Base-by-base conservation (phyloP, 306 rosid genomes). In the Gastrolobium villosum region DNA sequence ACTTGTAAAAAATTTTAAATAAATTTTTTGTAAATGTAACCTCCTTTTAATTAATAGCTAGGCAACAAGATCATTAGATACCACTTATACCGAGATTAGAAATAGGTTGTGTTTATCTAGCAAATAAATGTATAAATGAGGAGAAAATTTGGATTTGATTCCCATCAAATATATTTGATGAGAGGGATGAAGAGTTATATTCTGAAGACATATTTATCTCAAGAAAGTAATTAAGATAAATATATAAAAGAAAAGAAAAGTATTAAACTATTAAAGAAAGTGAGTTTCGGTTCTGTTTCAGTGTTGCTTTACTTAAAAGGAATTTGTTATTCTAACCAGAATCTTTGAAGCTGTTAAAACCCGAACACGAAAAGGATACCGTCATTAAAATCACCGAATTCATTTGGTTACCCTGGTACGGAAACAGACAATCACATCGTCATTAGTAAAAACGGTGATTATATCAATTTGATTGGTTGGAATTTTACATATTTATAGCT, bases 331-430 rank as follows among this genome's bases (percentile, higher is more conserved):
- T 28, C 14, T 53, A 9, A 41, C 14, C 44, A 50, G 74, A 65
- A 76, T 53, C 52, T 76, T 76, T 13, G n/a, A 20, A 48, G 45
- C 52, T 14, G 37, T 45, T 37, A 2, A 43, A 74, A 26, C 14
- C 31, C 46, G 15, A 66, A 41, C 67, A 65, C 43, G 74, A 66
- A 77, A 67, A 56, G 30, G 53, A n/a, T 66, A 7, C 60, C 14
- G 75, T 32, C 10, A 77, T 55, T 44, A 77, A 66, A 77, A 55
- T 77, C 75, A 76, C 26, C 20, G 50, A 55, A 26, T 54, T 20
- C 26, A 43, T 30, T 35, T 41, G 68, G 60, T 40, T 31, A 39
- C 43, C 13, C 56, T 53, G 53, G 52, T 49, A 32, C 48, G 67
- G 54, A 62, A 65, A 37, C 65, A 30, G 6, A 50, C 26, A 20